A percentile compares a stretch with the other conserved stretches of the same genome.
phyloP scores from a whole-genome alignment of 2,329 filamentous ascomycete species.

The Paecilomyces dactylethromorphus region DNA sequence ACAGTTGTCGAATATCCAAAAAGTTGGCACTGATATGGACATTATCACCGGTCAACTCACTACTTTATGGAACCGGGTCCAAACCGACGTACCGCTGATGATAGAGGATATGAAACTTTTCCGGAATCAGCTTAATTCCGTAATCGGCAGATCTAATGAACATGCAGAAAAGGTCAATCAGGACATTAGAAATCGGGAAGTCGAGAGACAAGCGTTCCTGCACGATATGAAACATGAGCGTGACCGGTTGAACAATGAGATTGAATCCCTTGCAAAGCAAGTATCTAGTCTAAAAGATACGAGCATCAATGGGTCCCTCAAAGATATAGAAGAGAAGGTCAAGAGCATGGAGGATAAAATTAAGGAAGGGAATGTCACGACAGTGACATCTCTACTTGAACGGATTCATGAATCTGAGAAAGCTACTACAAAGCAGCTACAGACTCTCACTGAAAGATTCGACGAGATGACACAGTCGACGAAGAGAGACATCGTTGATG shows the following conservation, averaged over 20 bases:
- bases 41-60: not conserved
- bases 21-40: not conserved
- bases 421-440: not conserved
- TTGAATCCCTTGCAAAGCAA: conserved; percentile 7
- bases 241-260: conserved; percentile 6
- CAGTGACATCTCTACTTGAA: conserved; percentile 4
- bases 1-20: not conserved
- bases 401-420: conserved; percentile 3
- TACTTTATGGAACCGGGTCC: not conserved
- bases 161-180: not conserved
- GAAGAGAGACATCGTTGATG: not conserved
- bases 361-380: not conserved
- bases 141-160: conserved; percentile 4
- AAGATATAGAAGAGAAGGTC: not conserved
- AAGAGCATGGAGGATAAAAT: not conserved
- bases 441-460: not conserved
- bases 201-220: conserved; percentile 2
- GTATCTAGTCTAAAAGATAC: conserved; percentile 3
- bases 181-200: not conserved
- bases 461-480: not conserved
- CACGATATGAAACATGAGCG: conserved; percentile 9
- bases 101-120: conserved; percentile 2
- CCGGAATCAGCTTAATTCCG: conserved; percentile 1
- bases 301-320: not conserved
- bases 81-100: conserved; percentile 1